Evolutionary conservation across 768 basidiomycete species (phyloP).

Genomic region (Leucosporidium scottii): DNA sequence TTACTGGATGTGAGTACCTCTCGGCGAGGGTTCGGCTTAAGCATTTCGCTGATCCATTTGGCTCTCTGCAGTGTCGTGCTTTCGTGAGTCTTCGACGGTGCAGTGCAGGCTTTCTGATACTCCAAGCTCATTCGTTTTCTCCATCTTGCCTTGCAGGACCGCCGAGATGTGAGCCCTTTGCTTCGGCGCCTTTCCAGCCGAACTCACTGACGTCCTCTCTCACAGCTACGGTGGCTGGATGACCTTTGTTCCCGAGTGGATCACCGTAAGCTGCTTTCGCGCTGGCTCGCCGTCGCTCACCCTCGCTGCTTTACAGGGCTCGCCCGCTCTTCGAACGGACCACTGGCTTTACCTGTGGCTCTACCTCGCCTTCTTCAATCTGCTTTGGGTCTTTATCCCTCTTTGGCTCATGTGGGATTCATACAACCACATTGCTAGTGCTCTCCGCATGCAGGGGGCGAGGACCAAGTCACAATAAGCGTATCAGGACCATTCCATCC

Average conservation of each 20-base stretch:
- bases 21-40: not conserved
- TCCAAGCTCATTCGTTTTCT: no score
- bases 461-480: no score
- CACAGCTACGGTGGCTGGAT: constrained; percentile 41
- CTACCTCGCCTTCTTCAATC: constrained; percentile 29
- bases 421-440: constrained; percentile 43
- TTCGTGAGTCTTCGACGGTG: constrained; percentile 53
- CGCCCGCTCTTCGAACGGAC: constrained; percentile 16
- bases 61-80: constrained; percentile 35
- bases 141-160: no score
- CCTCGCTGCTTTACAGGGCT: not conserved
- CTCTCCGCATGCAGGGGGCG: not conserved
- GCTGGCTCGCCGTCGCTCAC: not conserved
- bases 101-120: no score
- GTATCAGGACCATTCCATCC: no score
- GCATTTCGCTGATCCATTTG: not conserved
- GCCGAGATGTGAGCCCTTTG: no score
- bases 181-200: not conserved
- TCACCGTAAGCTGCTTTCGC: not conserved
- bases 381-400: constrained; percentile 65
- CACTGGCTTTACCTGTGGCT: constrained; percentile 21
- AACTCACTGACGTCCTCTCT: not conserved
- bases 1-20: constrained; percentile 73
- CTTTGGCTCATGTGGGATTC: constrained; percentile 71
- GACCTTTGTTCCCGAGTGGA: constrained; percentile 46